These are phyloP conservation scores for Tetrastigma voinierianum DNA, from an alignment of 164 flowering plant genomes.

Conservation along the genomic window DNA sequence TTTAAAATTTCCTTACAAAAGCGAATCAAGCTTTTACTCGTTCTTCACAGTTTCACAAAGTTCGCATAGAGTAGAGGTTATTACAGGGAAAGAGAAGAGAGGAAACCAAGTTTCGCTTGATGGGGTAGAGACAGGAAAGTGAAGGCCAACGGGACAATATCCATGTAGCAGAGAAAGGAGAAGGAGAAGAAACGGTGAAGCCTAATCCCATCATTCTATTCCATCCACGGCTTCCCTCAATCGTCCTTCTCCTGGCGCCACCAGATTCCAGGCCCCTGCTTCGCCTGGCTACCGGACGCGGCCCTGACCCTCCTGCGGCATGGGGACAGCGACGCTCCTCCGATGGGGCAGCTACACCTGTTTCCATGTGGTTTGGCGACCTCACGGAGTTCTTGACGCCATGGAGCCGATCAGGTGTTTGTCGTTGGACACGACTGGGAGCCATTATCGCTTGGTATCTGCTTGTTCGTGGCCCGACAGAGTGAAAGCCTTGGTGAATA, in stretches of 20 bases:
- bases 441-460: conserved; percentile 69
- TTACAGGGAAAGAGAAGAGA: conserved; percentile 3
- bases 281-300: conserved; percentile 39
- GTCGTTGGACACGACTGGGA: conserved; percentile 86
- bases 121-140: conserved; percentile 26
- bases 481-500: conserved; percentile 70
- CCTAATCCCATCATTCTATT: conserved; percentile 52
- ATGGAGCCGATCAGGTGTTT: conserved; percentile 46
- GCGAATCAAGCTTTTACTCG: no score
- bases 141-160: conserved; percentile 47
- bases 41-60: no score
- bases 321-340: conserved; percentile 57
- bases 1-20: no score
- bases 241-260: conserved; percentile 65
- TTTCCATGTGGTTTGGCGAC: conserved; percentile 64
- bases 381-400: conserved; percentile 52
- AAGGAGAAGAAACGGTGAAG: no score
- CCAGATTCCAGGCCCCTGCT: conserved; percentile 51
- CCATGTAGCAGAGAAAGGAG: conserved; percentile 56
- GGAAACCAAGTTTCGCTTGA: no score
- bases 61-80: no score
- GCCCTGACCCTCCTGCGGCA: conserved; percentile 59
- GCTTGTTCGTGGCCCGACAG: conserved; percentile 69
- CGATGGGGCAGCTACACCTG: conserved; percentile 36
- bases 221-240: conserved; percentile 66